A percentile compares a stretch with the other conserved stretches of the same genome.
Evolutionary conservation across 768 basidiomycete species (phyloP).

Genomic region (Suillus discolor): DNA sequence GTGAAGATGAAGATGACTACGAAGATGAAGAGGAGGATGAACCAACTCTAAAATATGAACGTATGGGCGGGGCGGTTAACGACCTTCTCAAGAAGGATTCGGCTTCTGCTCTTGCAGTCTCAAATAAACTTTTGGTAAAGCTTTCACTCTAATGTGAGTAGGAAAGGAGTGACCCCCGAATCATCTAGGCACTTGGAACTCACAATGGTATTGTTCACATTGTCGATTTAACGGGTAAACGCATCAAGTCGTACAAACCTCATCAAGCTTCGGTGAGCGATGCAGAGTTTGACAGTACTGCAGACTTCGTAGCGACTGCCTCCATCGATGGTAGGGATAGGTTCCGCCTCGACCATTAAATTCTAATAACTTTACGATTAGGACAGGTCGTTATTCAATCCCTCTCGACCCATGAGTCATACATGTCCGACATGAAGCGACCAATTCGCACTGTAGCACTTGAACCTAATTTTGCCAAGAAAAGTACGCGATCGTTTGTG

Average conservation of each 20-base stretch:
- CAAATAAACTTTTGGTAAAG: constrained; percentile 69
- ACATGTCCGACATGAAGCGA: constrained; percentile 88
- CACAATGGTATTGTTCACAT: constrained; percentile 93
- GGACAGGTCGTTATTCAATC: constrained; percentile 93
- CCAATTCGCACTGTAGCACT: constrained; percentile 89
- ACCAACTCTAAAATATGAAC: constrained; percentile 89
- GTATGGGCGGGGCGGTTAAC: constrained; percentile 68
- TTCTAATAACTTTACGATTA: constrained; percentile 32
- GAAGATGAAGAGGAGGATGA: constrained; percentile 85
- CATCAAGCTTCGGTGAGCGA: constrained; percentile 88
- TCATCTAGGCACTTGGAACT: constrained; percentile 80
- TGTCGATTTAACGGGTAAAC: constrained; percentile 74
- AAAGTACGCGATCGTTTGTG: constrained; percentile 75
- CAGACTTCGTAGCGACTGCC: constrained; percentile 89
- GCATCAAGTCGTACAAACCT: constrained; percentile 88
- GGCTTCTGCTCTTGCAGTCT: constrained; percentile 79
- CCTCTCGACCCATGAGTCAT: constrained; percentile 73
- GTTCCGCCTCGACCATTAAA: not conserved
- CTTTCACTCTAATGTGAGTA: not conserved
- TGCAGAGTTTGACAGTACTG: constrained; percentile 80
- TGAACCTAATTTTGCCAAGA: constrained; percentile 88
- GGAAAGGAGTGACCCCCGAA: constrained; percentile 1
- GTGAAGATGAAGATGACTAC: constrained; percentile 45
- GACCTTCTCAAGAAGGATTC: constrained; percentile 89
- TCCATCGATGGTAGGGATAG: constrained; percentile 82